Evolutionary conservation across 1,139 yeast genomes (phyloP).

Genomic region (Geotrichum reessii): DNA sequence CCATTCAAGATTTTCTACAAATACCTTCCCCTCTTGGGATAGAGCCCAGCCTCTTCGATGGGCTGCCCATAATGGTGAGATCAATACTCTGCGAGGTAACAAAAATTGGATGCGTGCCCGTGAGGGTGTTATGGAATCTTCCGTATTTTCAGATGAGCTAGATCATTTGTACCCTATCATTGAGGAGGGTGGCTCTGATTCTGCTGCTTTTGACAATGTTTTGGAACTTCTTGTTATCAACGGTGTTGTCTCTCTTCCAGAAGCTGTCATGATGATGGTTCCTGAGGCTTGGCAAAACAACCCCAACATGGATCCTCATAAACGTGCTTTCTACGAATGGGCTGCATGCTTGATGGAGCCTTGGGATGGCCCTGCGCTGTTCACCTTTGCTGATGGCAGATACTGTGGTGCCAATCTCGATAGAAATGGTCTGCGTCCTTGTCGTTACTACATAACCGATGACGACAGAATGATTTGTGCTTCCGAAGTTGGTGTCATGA

Average conservation of each 20-base stretch:
- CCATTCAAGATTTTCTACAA: slow-evolving; percentile 95
- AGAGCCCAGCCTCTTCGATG: slow-evolving; percentile 97
- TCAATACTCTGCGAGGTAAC: slow-evolving; percentile 93
- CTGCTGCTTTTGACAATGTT: slow-evolving; percentile 97
- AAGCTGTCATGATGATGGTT: slow-evolving; percentile 93
- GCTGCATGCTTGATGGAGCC: slow-evolving; percentile 99
- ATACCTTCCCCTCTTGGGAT: slow-evolving; percentile 99
- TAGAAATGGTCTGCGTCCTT: slow-evolving; percentile 95
- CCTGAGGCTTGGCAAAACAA: slow-evolving; percentile 99
- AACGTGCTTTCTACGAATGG: slow-evolving; percentile 96
- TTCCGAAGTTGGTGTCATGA: slow-evolving; percentile 95
- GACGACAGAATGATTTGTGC: slow-evolving; percentile 97
- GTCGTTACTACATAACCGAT: slow-evolving; percentile 91
- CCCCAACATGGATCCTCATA: slow-evolving; percentile 76
- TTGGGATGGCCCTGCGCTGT: slow-evolving; percentile 98
- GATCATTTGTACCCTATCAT: slow-evolving; percentile 90
- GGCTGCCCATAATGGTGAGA: slow-evolving; percentile 99
- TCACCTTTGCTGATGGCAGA: slow-evolving; percentile 95
- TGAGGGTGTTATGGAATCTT: slow-evolving; percentile 91
- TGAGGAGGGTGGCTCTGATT: slow-evolving; percentile 98
- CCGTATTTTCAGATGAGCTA: slow-evolving; percentile 82
- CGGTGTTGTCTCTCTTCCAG: slow-evolving; percentile 89
- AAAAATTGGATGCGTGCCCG: slow-evolving; percentile 99
- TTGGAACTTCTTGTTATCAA: slow-evolving; percentile 85
- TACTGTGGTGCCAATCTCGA: slow-evolving; percentile 98